A percentile compares a stretch with the other conserved stretches of the same genome.
Evolutionary conservation across 2,329 filamentous ascomycete genomes (phyloP).

Genomic region (Talaromyces amestolkiae): DNA sequence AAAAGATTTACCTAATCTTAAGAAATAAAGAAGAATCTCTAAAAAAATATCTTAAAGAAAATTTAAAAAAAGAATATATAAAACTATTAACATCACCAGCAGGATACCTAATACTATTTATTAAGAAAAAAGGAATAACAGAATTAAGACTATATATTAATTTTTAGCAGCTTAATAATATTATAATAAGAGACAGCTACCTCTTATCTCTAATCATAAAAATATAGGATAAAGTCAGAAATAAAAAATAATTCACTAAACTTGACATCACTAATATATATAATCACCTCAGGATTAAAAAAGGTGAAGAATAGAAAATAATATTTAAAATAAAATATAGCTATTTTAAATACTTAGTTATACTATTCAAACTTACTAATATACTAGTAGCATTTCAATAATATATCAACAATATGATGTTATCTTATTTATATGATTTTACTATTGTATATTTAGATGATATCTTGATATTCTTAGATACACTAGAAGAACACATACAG

Average conservation of each 20-base stretch:
- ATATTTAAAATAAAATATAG: not conserved
- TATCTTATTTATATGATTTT: not conserved
- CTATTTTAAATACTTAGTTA: not conserved
- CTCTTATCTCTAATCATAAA: not conserved
- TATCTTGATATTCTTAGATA: not conserved
- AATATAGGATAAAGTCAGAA: not conserved
- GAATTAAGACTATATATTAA: not conserved
- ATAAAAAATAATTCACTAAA: not conserved
- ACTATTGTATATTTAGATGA: not conserved
- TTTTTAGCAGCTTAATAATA: not conserved
- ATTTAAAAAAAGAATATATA: conserved; percentile 25
- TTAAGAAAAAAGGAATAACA: not conserved
- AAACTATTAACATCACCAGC: not conserved
- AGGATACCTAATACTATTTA: not conserved
- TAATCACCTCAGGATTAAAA: not conserved
- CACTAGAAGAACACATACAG: not conserved
- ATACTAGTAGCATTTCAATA: not conserved
- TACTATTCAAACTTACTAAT: not conserved
- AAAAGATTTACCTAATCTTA: conserved; percentile 10
- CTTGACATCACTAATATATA: not conserved
- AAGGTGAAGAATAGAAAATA: not conserved
- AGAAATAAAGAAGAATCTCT: not conserved
- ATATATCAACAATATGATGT: not conserved
- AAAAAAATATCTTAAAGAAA: conserved; percentile 3
- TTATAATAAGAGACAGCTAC: not conserved